These are phyloP conservation scores for Teratosphaeria gauchensis DNA, from an alignment of 2,329 filamentous ascomycete species.

Conservation along the genomic window DNA sequence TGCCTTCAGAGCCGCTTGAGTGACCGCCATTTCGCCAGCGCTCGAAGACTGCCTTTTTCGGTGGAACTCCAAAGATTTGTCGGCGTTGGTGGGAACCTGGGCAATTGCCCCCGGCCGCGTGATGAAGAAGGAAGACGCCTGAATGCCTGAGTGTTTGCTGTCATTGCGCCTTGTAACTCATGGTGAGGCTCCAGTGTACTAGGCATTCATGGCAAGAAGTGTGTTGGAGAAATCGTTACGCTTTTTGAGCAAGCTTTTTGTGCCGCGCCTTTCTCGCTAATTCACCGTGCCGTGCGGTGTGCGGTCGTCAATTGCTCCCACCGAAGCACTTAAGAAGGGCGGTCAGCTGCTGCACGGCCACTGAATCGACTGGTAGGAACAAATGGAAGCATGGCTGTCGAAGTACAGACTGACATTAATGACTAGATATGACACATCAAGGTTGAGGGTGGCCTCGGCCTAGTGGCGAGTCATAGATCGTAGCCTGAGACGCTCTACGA, in stretches of 20 bases:
- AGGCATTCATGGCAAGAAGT: neutral
- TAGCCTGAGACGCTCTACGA: neutral
- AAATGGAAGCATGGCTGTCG: neutral
- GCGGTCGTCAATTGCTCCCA: neutral
- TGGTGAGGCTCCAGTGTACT: neutral
- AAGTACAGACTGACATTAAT: neutral
- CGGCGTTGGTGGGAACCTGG: neutral
- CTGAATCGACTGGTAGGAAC: neutral
- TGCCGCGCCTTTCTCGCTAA: neutral
- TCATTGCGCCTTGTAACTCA: neutral
- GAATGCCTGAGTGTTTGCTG: neutral
- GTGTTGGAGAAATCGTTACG: neutral
- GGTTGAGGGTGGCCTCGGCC: neutral
- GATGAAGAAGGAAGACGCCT: neutral
- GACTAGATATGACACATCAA: neutral
- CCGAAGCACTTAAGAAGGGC: neutral
- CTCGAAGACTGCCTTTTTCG: neutral
- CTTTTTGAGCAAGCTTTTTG: neutral
- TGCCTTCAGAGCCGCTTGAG: conserved; percentile 1
- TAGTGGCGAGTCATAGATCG: neutral
- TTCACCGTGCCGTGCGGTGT: neutral
- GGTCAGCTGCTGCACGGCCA: neutral
- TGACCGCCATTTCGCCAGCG: neutral
- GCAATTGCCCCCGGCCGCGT: neutral
- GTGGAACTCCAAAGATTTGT: neutral